Evolutionary conservation across 1,139 yeast species (phyloP).

Genomic region (Debaryomycetaceae sp.): DNA sequence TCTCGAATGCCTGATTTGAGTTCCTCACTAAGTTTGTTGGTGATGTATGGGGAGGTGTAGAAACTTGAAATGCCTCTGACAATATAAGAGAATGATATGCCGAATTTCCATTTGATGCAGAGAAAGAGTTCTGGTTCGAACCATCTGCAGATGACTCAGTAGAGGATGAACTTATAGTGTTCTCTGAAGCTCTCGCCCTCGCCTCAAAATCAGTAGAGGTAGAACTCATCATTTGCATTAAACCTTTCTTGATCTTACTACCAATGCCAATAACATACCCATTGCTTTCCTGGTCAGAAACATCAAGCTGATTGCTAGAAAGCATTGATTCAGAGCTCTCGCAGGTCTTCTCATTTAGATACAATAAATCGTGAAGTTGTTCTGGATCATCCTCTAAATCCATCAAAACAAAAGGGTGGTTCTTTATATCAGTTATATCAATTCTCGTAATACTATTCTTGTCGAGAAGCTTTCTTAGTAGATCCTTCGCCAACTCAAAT

Average conservation of each 20-base stretch:
- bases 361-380: conserved; percentile 35
- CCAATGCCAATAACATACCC: conserved; percentile 82
- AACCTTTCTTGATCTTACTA: conserved; percentile 56
- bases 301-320: conserved; percentile 15
- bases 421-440: conserved; percentile 69
- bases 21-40: conserved; percentile 2
- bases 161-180: conserved; percentile 18
- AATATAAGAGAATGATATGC: conserved; percentile 31
- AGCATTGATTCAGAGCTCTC: conserved; percentile 2
- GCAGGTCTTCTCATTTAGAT: conserved; percentile 21
- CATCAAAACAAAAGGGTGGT: conserved; percentile 71
- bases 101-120: conserved; percentile 6
- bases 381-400: conserved; percentile 50
- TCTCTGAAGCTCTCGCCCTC: conserved; percentile 18
- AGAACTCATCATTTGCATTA: conserved; percentile 49
- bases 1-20: conserved; percentile 1
- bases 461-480: conserved; percentile 58
- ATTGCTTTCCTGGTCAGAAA: conserved; percentile 66
- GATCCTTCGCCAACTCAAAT: conserved; percentile 61
- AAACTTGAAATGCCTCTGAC: conserved; percentile 25
- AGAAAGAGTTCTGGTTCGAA: conserved; percentile 14
- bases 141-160: conserved; percentile 28
- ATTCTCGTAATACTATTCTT: conserved; percentile 72
- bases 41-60: conserved; percentile 10
- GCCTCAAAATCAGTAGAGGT: conserved; percentile 27